Evolutionary conservation across 139 green algal genomes (phyloP).

Genomic region (Haematococcus lacustris): DNA sequence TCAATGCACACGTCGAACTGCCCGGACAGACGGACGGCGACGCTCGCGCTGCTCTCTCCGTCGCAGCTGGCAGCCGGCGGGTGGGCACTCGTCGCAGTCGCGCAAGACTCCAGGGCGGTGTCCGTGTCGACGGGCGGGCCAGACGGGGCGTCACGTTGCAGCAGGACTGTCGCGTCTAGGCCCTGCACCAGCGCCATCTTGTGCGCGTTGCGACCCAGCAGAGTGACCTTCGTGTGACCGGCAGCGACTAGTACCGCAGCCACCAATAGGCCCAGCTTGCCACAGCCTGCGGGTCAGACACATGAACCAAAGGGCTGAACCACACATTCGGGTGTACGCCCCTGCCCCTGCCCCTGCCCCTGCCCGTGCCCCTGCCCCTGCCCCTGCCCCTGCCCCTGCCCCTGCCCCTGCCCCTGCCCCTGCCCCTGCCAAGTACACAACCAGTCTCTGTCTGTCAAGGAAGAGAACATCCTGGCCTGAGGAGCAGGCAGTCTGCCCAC

Average conservation of each 20-base stretch:
- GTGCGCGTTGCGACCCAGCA: conserved; percentile 48
- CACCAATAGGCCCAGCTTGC: conserved; percentile 62
- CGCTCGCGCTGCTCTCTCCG: conserved; percentile 4
- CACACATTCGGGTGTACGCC: too few species aligned
- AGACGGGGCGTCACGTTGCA: too few species aligned
- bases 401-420: too few species aligned
- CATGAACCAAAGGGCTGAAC: background rate
- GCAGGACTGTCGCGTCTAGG: too few species aligned
- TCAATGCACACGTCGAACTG: too few species aligned
- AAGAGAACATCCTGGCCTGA: background rate
- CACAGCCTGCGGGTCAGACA: conserved; percentile 40
- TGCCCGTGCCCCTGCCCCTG: too few species aligned
- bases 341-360: too few species aligned
- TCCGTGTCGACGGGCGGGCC: too few species aligned
- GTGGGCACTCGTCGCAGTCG: conserved; percentile 22
- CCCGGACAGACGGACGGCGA: too few species aligned
- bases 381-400: too few species aligned
- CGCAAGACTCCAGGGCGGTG: too few species aligned
- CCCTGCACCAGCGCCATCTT: conserved; percentile 63
- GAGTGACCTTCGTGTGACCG: conserved; percentile 17
- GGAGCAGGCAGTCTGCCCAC: background rate
- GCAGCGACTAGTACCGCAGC: conserved; percentile 31
- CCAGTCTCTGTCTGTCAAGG: background rate
- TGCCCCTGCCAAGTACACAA: too few species aligned
- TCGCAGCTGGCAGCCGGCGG: conserved; percentile 22